Evolutionary conservation across 805 yeast genomes (phyloP).

Genomic region (Candida broadrunensis): DNA sequence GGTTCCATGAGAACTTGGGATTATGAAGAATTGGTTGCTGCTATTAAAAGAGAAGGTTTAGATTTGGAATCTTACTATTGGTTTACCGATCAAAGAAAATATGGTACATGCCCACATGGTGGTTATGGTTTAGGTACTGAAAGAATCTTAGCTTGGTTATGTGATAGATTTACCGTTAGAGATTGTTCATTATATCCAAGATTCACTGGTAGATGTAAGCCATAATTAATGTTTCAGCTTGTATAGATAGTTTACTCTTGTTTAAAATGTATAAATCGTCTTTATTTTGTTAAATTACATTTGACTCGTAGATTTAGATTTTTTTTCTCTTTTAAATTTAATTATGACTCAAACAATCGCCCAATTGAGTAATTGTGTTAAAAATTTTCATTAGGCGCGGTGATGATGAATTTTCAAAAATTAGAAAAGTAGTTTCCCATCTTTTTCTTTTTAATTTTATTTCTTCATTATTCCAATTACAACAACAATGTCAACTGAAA

Average conservation of each 20-base stretch:
- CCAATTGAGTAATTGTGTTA: background rate
- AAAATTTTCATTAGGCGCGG: background rate
- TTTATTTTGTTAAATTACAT: too few species aligned
- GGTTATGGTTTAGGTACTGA: conserved; percentile 99
- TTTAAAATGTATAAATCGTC: too few species aligned
- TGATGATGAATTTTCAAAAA: background rate
- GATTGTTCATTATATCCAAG: conserved; percentile 98
- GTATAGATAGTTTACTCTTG: too few species aligned
- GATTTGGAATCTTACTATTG: conserved; percentile 85
- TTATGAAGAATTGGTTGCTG: conserved; percentile 79
- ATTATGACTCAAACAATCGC: background rate
- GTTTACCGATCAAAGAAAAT: conserved; percentile 93
- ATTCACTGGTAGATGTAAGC: conserved; percentile 96
- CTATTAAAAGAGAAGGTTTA: conserved; percentile 90
- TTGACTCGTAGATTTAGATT: too few species aligned
- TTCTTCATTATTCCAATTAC: background rate
- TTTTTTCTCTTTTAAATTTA: too few species aligned
- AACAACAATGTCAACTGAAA: conserved; percentile 24
- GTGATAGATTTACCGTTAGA: conserved; percentile 96
- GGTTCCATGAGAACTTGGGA: conserved; percentile 97
- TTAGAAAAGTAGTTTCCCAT: background rate
- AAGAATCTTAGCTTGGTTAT: conserved; percentile 96
- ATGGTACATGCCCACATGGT: conserved; percentile 98
- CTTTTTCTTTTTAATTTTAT: background rate
- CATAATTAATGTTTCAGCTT: too few species aligned